Percentiles rank a stretch among this genome's conserved stretches.
Evolutionary conservation across 2,329 filamentous ascomycete genomes (phyloP).

Genomic region (Westerdykella ornata): DNA sequence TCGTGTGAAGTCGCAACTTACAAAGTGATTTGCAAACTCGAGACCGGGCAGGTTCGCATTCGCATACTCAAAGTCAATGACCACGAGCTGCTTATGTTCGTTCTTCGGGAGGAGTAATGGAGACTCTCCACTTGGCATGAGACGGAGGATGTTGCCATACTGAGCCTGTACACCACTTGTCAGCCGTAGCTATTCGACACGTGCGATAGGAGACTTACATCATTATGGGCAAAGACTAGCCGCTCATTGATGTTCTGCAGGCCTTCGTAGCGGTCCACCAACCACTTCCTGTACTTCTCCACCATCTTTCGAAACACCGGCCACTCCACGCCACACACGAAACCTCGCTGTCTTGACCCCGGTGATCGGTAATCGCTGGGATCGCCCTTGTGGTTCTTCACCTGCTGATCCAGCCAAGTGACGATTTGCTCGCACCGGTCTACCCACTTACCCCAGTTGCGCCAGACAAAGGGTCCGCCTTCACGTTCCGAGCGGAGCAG

Average conservation of each 20-base stretch:
- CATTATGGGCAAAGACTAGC: slow-evolving; percentile 94
- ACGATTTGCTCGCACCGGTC: slow-evolving; percentile 57
- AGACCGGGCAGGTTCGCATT: slow-evolving; percentile 78
- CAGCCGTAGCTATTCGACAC: not conserved
- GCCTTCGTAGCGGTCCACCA: slow-evolving; percentile 67
- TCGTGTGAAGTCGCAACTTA: slow-evolving; percentile 35
- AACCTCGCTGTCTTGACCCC: slow-evolving; percentile 54
- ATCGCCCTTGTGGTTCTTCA: slow-evolving; percentile 38
- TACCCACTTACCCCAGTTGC: slow-evolving; percentile 93
- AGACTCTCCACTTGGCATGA: slow-evolving; percentile 64
- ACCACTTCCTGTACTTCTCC: slow-evolving; percentile 67
- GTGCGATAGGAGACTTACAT: slow-evolving; percentile 53
- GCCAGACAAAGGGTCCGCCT: slow-evolving; percentile 75
- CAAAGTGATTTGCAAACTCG: slow-evolving; percentile 97
- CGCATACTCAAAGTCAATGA: slow-evolving; percentile 98
- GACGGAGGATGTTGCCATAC: slow-evolving; percentile 92
- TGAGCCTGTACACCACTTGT: slow-evolving; percentile 59
- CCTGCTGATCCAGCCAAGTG: slow-evolving; percentile 55
- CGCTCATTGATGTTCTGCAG: slow-evolving; percentile 60
- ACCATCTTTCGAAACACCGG: slow-evolving; percentile 65
- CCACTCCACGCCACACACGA: slow-evolving; percentile 83
- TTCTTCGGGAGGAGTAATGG: slow-evolving; percentile 84
- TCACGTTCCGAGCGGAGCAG: slow-evolving; percentile 70
- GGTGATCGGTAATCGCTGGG: slow-evolving; percentile 6
- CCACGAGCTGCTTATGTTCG: slow-evolving; percentile 89